A percentile compares a stretch with the other conserved stretches of the same genome.
Conservation (phyloP, 1,139 yeast genomes). For the Taphrina deformans region DNA sequence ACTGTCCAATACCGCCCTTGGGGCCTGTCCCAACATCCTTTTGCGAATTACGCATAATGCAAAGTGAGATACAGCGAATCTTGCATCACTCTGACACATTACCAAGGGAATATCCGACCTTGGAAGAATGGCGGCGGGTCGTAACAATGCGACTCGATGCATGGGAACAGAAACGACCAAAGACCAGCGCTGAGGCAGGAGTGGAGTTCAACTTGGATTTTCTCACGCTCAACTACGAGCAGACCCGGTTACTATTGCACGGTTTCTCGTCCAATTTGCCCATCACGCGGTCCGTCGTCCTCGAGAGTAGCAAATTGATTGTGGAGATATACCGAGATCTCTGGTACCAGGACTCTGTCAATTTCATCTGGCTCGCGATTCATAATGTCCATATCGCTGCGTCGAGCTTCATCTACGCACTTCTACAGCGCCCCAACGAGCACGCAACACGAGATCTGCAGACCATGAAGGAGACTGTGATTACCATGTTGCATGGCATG, state of each 20-base stretch:
- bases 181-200: slow-evolving; percentile 62
- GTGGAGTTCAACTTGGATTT: slow-evolving; percentile 63
- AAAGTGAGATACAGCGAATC: slow-evolving; percentile 72
- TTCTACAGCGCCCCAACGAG: not conserved
- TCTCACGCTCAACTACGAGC: slow-evolving; percentile 73
- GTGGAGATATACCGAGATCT: slow-evolving; percentile 64
- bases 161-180: slow-evolving; percentile 65
- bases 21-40: slow-evolving; percentile 48
- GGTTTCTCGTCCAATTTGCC: slow-evolving; percentile 75
- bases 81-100: slow-evolving; percentile 69
- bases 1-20: slow-evolving; percentile 19
- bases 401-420: slow-evolving; percentile 25
- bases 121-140: slow-evolving; percentile 61
- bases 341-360: slow-evolving; percentile 58
- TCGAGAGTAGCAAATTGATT: slow-evolving; percentile 64
- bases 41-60: slow-evolving; percentile 68
- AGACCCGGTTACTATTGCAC: slow-evolving; percentile 67
- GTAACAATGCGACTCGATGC: slow-evolving; percentile 55
- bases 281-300: slow-evolving; percentile 56
- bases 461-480: slow-evolving; percentile 11
- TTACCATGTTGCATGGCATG: slow-evolving; percentile 25
- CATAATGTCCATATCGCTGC: slow-evolving; percentile 84
- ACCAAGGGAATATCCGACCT: slow-evolving; percentile 60
- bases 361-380: slow-evolving; percentile 92
- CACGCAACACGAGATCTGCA: not conserved